Percentiles rank a stretch among this genome's conserved stretches.
Evolutionary conservation across 371 early-diverging fungal genomes (phyloP).

Genomic region (Dinochytrium kinnereticum): DNA sequence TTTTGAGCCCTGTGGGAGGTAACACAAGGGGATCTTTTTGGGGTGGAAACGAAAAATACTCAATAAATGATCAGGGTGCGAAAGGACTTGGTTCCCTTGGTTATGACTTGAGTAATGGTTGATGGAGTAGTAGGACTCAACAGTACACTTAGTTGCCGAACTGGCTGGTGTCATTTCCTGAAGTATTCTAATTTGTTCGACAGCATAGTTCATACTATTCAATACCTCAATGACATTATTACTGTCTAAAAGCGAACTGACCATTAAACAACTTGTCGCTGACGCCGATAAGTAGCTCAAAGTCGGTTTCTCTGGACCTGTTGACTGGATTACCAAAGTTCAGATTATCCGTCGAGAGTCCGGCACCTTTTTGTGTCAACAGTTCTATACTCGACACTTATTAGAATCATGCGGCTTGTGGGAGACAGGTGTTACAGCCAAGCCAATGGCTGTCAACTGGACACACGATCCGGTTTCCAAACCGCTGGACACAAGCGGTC

Average conservation of each 20-base stretch:
- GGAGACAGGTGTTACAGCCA: slow-evolving; percentile 7
- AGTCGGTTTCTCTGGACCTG: slow-evolving; percentile 6
- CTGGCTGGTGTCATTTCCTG: slow-evolving; percentile 14
- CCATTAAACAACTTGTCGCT: slow-evolving; percentile 1
- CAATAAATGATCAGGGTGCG: too few species aligned
- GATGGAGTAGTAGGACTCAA: too few species aligned
- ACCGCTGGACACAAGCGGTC: not conserved
- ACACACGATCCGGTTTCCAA: slow-evolving; percentile 11
- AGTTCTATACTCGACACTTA: slow-evolving; percentile 13
- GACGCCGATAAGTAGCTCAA: not conserved
- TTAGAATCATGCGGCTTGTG: slow-evolving; percentile 3
- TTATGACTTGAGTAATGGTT: too few species aligned
- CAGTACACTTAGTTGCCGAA: too few species aligned
- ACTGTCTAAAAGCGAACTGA: not conserved
- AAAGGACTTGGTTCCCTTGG: too few species aligned
- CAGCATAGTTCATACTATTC: slow-evolving; percentile 2
- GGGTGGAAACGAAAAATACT: too few species aligned
- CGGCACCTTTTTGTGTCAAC: slow-evolving; percentile 17
- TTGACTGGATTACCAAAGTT: slow-evolving; percentile 6
- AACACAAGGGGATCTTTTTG: too few species aligned
- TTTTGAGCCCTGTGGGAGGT: too few species aligned
- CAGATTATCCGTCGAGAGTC: not conserved
- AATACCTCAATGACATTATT: slow-evolving; percentile 26
- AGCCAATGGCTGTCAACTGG: slow-evolving; percentile 27
- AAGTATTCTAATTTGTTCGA: not conserved